These are phyloP conservation scores for Nosema granulosis DNA, from an alignment of 371 early-diverging fungal genomes.

Conservation along the genomic window DNA sequence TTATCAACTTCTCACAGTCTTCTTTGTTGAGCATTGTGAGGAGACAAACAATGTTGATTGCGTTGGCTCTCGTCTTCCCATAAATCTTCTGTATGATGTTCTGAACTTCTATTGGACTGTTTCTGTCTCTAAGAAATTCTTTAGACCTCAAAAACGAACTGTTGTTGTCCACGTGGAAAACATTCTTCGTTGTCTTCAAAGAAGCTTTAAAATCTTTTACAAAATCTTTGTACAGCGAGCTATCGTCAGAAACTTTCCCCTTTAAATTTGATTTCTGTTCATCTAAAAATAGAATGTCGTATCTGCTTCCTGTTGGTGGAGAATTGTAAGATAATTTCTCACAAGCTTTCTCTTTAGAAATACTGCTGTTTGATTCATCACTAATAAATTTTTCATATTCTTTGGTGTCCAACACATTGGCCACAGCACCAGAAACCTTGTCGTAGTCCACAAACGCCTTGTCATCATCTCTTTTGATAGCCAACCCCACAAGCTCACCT, in stretches of 20 bases:
- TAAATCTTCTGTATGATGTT: slow-evolving; percentile 44
- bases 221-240: not conserved
- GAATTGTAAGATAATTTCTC: not conserved
- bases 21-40: slow-evolving; percentile 26
- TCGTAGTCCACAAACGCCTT: slow-evolving; percentile 51
- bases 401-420: slow-evolving; percentile 30
- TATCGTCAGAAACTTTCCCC: not conserved
- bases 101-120: slow-evolving; percentile 22
- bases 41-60: slow-evolving; percentile 25
- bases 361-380: not conserved
- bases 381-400: slow-evolving; percentile 22
- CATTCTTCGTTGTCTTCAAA: slow-evolving; percentile 4
- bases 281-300: not conserved
- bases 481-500: not conserved
- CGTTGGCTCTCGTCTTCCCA: slow-evolving; percentile 28
- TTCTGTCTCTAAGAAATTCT: slow-evolving; percentile 28
- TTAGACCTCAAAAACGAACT: slow-evolving; percentile 2
- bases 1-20: slow-evolving; percentile 42
- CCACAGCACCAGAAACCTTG: slow-evolving; percentile 14
- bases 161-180: slow-evolving; percentile 4
- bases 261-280: not conserved
- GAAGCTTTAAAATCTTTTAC: slow-evolving; percentile 8
- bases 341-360: not conserved
- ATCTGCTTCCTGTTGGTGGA: not conserved
- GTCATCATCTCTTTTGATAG: slow-evolving; percentile 57